A percentile compares a stretch with the other conserved stretches of the same genome.
Conservation (phyloP, 495 filamentous ascomycete genomes). For the Aspergillus steynii region DNA sequence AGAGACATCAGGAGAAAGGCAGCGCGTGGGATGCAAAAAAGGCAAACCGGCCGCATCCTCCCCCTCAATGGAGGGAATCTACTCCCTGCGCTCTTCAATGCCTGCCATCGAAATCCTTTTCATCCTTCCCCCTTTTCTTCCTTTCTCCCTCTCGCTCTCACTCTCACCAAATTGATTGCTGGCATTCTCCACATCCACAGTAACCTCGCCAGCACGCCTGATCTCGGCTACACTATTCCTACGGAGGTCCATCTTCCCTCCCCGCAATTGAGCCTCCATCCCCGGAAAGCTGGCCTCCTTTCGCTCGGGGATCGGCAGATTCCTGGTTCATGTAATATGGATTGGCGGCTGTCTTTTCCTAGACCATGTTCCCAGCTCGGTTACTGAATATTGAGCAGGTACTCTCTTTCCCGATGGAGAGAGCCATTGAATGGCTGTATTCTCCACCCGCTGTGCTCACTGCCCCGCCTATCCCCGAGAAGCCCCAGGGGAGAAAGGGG, state of each 20-base stretch:
- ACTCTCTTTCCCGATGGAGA: too few relatives aligned
- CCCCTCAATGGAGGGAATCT: too few relatives aligned
- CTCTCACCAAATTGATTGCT: not conserved
- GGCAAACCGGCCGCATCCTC: too few relatives aligned
- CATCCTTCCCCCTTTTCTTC: not conserved
- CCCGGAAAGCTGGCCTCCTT: constrained; percentile 8
- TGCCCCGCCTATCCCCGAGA: not conserved
- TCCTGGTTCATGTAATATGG: constrained; percentile 7
- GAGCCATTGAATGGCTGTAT: too few relatives aligned
- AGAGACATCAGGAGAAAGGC: too few relatives aligned
- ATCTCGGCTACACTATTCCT: constrained; percentile 13
- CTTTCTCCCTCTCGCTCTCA: not conserved
- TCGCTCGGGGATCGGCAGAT: constrained; percentile 16
- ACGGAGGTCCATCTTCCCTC: constrained; percentile 1
- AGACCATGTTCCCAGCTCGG: too few relatives aligned
- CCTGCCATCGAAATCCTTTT: not conserved
- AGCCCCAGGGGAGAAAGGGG: too few relatives aligned
- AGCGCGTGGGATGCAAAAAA: too few relatives aligned
- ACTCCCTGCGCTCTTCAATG: too few relatives aligned
- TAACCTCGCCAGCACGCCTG: constrained; percentile 9
- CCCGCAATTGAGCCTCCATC: constrained; percentile 23
- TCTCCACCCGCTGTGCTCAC: too few relatives aligned
- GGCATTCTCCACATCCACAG: constrained; percentile 3
- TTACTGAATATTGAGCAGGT: too few relatives aligned
- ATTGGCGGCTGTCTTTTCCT: constrained; percentile 3